phyloP scores from a whole-genome alignment of 768 basidiomycete genomes.

The Ramaria rubella region DNA sequence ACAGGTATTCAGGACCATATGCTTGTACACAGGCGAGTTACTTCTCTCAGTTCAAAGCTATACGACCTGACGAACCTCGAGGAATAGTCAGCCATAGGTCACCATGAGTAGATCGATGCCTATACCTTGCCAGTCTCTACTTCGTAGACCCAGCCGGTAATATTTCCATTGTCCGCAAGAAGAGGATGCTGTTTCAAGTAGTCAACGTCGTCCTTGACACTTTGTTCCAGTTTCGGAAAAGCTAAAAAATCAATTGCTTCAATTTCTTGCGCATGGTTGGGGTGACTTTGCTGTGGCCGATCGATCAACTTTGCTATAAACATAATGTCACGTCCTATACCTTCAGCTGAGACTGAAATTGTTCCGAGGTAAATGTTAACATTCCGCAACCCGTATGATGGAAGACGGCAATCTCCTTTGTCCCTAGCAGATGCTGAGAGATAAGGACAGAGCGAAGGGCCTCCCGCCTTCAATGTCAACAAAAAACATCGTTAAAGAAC shows the following conservation, averaged over 20 bases:
- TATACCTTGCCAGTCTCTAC: constrained; percentile 55
- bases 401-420: constrained; percentile 59
- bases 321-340: constrained; percentile 26
- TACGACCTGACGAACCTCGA: constrained; percentile 8
- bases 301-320: background rate
- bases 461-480: constrained; percentile 40
- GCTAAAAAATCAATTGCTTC: constrained; percentile 51
- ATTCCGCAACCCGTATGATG: constrained; percentile 73
- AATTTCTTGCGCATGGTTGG: constrained; percentile 22
- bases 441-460: constrained; percentile 61
- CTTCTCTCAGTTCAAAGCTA: background rate
- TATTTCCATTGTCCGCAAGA: constrained; percentile 42
- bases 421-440: constrained; percentile 67
- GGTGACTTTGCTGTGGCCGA: constrained; percentile 1
- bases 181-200: constrained; percentile 53
- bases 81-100: background rate
- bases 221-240: constrained; percentile 44
- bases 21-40: background rate
- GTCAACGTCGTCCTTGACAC: constrained; percentile 51
- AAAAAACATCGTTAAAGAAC: background rate
- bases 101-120: background rate
- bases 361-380: constrained; percentile 50
- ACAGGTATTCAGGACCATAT: background rate
- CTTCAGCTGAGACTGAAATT: constrained; percentile 46
- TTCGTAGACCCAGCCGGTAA: constrained; percentile 66